Percentiles rank a stretch among this genome's conserved stretches.
Evolutionary conservation across 1,139 yeast genomes (phyloP).

Genomic region (Suhomyces bribrorum): DNA sequence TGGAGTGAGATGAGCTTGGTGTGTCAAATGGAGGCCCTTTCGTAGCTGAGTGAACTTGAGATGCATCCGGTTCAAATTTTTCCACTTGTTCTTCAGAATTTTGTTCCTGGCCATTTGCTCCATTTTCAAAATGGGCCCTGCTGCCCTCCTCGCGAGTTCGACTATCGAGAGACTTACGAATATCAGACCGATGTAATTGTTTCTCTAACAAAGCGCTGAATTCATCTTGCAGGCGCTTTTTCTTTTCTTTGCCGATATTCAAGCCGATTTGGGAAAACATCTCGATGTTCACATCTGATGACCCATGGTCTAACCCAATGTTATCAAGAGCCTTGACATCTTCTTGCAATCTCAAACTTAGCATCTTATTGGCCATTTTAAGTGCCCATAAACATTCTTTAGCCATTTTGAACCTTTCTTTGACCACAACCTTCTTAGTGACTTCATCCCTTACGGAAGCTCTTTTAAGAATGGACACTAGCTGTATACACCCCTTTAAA

Average conservation of each 20-base stretch:
- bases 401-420: conserved; percentile 57
- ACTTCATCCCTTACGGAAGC: conserved; percentile 34
- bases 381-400: conserved; percentile 66
- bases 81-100: background rate
- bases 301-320: conserved; percentile 59
- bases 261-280: conserved; percentile 50
- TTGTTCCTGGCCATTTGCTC: background rate
- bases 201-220: conserved; percentile 25
- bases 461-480: conserved; percentile 29
- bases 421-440: conserved; percentile 30
- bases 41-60: too few species aligned
- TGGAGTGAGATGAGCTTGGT: conserved; percentile 2
- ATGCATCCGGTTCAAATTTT: background rate
- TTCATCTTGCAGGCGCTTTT: conserved; percentile 17
- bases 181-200: conserved; percentile 21
- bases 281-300: conserved; percentile 53
- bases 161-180: background rate
- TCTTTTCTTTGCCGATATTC: conserved; percentile 11
- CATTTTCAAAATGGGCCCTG: background rate
- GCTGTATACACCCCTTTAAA: conserved; percentile 27
- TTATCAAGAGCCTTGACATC: conserved; percentile 36
- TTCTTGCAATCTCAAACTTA: conserved; percentile 48
- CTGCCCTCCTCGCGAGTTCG: background rate
- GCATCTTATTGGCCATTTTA: conserved; percentile 55
- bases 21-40: background rate